These are phyloP conservation scores for Microsporum canis DNA, from an alignment of 2,329 filamentous ascomycete species.

Conservation along the genomic window DNA sequence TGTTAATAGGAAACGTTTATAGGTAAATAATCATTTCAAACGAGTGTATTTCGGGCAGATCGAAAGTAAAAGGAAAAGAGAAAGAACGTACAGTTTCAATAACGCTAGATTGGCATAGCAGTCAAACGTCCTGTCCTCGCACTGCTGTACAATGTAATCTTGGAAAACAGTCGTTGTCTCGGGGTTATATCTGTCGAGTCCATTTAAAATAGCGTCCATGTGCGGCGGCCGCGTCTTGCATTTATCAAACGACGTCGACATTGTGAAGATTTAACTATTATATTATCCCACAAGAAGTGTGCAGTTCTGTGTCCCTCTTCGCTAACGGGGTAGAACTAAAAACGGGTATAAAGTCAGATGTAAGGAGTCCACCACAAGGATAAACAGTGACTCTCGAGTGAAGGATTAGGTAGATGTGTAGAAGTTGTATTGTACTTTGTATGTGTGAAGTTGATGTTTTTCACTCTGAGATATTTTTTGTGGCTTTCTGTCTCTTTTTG, in stretches of 20 bases:
- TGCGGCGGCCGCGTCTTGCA: constrained; percentile 83
- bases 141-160: constrained; percentile 88
- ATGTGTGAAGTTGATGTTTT: not conserved
- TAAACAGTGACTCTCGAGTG: no score
- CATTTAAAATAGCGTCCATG: constrained; percentile 88
- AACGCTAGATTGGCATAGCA: constrained; percentile 94
- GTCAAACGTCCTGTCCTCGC: constrained; percentile 87
- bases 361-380: no score
- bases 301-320: not conserved
- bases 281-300: not conserved
- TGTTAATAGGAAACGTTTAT: constrained; percentile 82
- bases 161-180: constrained; percentile 91
- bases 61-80: not conserved
- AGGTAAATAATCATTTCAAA: constrained; percentile 2
- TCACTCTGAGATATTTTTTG: not conserved
- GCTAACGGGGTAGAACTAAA: not conserved
- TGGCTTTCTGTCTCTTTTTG: not conserved
- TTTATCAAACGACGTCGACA: constrained; percentile 56
- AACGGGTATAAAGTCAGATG: not conserved
- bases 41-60: not conserved
- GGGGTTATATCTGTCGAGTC: constrained; percentile 95
- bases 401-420: no score
- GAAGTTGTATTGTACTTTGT: no score
- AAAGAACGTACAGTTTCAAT: constrained; percentile 69
- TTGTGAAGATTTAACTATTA: not conserved